phyloP scores from a whole-genome alignment of 306 rosid genomes.

The Macrotyloma uniflorum region DNA sequence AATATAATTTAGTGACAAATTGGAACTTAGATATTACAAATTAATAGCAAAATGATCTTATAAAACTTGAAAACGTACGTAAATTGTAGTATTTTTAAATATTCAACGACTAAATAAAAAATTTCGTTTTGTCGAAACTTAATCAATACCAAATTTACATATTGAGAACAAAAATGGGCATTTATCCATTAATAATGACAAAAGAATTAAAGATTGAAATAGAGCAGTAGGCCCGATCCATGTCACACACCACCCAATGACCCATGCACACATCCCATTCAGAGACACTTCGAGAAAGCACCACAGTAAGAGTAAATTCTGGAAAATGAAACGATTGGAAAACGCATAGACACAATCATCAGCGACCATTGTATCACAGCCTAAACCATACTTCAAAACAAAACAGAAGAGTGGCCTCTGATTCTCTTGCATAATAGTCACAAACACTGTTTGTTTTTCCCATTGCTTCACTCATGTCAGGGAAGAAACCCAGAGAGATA shows the following conservation, averaged over 20 bases:
- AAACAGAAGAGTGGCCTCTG: background rate
- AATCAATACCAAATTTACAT: too few relatives aligned
- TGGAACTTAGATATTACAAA: too few relatives aligned
- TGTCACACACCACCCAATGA: background rate
- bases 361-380: background rate
- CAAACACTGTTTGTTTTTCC: background rate
- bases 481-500: slow-evolving; percentile 31
- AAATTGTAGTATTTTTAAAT: too few relatives aligned
- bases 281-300: slow-evolving; percentile 24
- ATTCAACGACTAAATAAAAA: too few relatives aligned
- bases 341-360: background rate
- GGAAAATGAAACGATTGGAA: background rate
- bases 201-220: too few relatives aligned
- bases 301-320: background rate
- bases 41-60: too few relatives aligned
- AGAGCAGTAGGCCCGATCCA: background rate
- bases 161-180: too few relatives aligned
- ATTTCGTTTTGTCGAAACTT: too few relatives aligned
- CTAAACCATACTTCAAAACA: background rate
- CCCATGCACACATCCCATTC: too few relatives aligned
- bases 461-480: background rate
- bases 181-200: too few relatives aligned
- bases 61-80: too few relatives aligned
- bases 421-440: background rate
- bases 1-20: too few relatives aligned